Conservation (phyloP, 2,329 filamentous ascomycete genomes). For the Fusarium pseudonygamai region DNA sequence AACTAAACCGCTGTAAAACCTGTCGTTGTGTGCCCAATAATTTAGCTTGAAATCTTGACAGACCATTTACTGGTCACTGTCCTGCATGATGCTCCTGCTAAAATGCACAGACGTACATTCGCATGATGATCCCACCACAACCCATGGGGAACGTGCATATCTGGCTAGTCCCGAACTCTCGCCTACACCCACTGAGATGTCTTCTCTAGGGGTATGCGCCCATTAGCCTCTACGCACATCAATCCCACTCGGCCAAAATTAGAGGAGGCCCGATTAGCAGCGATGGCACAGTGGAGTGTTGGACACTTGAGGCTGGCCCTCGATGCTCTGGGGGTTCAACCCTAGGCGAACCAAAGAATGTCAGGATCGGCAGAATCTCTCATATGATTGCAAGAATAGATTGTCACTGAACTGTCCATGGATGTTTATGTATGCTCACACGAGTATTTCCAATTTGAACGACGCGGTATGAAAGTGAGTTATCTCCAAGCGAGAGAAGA, state of each 20-base stretch:
- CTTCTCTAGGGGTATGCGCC: too few species aligned
- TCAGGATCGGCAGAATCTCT: too few species aligned
- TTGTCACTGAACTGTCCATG: accelerated
- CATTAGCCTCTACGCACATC: not conserved
- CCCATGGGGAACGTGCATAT: not conserved
- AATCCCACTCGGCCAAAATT: not conserved
- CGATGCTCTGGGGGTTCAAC: too few species aligned
- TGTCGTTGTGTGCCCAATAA: not conserved
- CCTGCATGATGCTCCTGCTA: not conserved
- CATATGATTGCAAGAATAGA: too few species aligned
- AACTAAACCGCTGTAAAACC: not conserved
- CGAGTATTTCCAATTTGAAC: not conserved
- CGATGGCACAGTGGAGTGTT: too few species aligned
- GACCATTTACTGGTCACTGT: not conserved
- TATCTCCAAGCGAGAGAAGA: not conserved
- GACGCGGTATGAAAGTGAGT: not conserved
- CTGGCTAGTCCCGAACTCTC: not conserved
- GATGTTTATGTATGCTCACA: accelerated
- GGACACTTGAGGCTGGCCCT: too few species aligned
- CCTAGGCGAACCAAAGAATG: too few species aligned
- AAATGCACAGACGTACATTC: not conserved
- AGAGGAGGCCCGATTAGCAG: not conserved
- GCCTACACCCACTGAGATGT: not conserved
- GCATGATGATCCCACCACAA: not conserved
- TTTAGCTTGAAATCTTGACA: not conserved